A percentile compares a stretch with the other conserved stretches of the same genome.
Evolutionary conservation across 805 yeast species (phyloP).

Genomic region (Isabelozyma gotoi): DNA sequence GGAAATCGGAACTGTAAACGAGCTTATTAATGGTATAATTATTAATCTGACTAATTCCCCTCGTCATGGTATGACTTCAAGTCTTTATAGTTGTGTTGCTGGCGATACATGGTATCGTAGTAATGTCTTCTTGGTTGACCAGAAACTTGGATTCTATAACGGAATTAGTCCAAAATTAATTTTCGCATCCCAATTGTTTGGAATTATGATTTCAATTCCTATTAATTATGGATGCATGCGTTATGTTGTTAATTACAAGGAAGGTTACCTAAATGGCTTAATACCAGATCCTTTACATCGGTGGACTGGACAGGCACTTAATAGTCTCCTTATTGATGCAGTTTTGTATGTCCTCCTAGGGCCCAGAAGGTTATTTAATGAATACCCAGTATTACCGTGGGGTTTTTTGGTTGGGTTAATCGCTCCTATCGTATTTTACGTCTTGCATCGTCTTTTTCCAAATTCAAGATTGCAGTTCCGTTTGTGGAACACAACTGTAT

Average conservation of each 20-base stretch:
- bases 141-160: slow-evolving; percentile 51
- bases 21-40: slow-evolving; percentile 44
- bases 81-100: slow-evolving; percentile 45
- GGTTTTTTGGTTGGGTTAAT: slow-evolving; percentile 42
- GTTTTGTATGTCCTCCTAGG: slow-evolving; percentile 46
- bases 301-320: slow-evolving; percentile 46
- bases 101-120: slow-evolving; percentile 41
- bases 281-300: slow-evolving; percentile 42
- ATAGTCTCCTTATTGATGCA: slow-evolving; percentile 41
- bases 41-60: slow-evolving; percentile 26
- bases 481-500: slow-evolving; percentile 43
- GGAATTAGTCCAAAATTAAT: slow-evolving; percentile 48
- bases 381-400: slow-evolving; percentile 38
- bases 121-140: slow-evolving; percentile 14
- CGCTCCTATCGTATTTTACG: slow-evolving; percentile 35
- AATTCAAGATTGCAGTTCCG: slow-evolving; percentile 16
- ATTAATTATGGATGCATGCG: slow-evolving; percentile 44
- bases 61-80: slow-evolving; percentile 46
- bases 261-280: slow-evolving; percentile 27
- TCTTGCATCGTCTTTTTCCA: slow-evolving; percentile 26
- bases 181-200: slow-evolving; percentile 48
- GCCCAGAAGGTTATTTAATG: slow-evolving; percentile 36
- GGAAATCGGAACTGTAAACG: slow-evolving; percentile 49
- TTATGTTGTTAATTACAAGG: slow-evolving; percentile 41
- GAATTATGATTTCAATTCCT: slow-evolving; percentile 49